Percentiles rank a stretch among this genome's conserved stretches.
These are phyloP conservation scores for Hippophae gyantsensis DNA, from an alignment of 306 rosid genomes.

Conservation along the genomic window DNA sequence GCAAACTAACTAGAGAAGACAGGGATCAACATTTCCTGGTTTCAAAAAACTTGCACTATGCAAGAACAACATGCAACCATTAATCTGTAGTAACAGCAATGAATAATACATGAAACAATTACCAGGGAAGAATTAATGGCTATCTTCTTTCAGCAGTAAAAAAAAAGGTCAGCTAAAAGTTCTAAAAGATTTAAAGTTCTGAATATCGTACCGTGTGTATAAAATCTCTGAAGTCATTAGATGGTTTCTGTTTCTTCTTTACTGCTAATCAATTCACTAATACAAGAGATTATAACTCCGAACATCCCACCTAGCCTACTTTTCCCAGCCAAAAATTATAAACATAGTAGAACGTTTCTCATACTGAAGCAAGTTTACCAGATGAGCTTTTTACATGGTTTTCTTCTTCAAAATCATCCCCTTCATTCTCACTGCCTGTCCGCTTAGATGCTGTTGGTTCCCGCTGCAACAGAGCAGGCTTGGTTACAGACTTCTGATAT, in stretches of 20 bases:
- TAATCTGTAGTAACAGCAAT: not conserved
- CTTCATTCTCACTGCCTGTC: conserved; percentile 29
- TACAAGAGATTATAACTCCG: conserved; percentile 14
- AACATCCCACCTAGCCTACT: conserved; percentile 21
- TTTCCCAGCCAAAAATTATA: conserved; percentile 1
- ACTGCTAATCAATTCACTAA: not conserved
- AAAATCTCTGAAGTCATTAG: no score
- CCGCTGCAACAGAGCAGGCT: conserved; percentile 32
- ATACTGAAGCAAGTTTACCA: conserved; percentile 50
- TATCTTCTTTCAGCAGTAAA: not conserved
- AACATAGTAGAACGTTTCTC: conserved; percentile 22
- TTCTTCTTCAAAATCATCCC: conserved; percentile 33
- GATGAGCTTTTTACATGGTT: conserved; percentile 33
- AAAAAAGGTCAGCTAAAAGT: conserved; percentile 3
- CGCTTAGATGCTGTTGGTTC: conserved; percentile 37
- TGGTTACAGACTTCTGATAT: conserved; percentile 83
- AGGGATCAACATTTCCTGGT: no score
- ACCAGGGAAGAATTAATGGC: conserved; percentile 3
- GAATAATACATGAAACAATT: conserved; percentile 13
- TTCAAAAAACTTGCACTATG: no score
- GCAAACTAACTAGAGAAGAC: no score
- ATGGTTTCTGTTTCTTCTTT: not conserved
- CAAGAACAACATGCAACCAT: not conserved
- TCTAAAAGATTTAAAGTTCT: conserved; percentile 14
- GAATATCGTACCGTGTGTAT: not conserved